These are phyloP conservation scores for Rhodotorula graminis DNA, from an alignment of 768 basidiomycete genomes.

Conservation along the genomic window DNA sequence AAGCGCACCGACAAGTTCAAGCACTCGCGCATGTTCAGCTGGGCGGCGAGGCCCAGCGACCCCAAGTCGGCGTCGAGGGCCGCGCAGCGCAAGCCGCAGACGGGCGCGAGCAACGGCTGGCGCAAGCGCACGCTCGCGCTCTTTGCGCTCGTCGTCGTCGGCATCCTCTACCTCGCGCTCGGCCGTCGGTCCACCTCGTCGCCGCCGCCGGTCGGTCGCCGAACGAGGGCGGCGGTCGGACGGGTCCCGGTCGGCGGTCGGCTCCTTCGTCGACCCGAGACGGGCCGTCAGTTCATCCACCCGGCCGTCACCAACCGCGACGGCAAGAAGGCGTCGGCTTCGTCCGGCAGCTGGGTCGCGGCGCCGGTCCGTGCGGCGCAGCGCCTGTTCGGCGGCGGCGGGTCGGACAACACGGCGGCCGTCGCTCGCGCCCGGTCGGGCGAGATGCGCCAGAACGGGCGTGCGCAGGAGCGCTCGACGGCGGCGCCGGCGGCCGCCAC, in stretches of 20 bases:
- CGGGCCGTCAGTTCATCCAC: slow-evolving; percentile 26
- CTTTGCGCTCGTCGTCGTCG: neutral
- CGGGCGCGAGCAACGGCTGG: neutral
- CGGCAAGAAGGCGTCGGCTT: neutral
- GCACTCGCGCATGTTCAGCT: slow-evolving; percentile 30
- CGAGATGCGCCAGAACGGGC: neutral
- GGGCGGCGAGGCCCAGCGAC: slow-evolving; percentile 7
- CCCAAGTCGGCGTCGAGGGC: neutral
- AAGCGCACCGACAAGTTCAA: slow-evolving; percentile 19
- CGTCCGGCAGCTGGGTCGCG: slow-evolving; percentile 3
- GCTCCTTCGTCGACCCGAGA: neutral
- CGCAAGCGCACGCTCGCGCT: neutral
- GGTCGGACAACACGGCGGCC: neutral
- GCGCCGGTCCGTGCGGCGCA: slow-evolving; percentile 11
- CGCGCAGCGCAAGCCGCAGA: too few species aligned
- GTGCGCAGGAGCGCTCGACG: neutral
- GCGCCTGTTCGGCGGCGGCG: neutral
- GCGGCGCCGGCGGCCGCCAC: neutral
- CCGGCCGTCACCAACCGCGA: slow-evolving; percentile 23
- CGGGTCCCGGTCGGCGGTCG: neutral
- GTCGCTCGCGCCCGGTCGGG: too few species aligned
- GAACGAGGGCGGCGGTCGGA: neutral
- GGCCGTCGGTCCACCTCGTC: too few species aligned
- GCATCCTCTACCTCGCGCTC: neutral
- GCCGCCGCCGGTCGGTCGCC: too few species aligned